These are phyloP conservation scores for Aspergillus jensenii DNA, from an alignment of 2,329 filamentous ascomycete species.

Conservation along the genomic window DNA sequence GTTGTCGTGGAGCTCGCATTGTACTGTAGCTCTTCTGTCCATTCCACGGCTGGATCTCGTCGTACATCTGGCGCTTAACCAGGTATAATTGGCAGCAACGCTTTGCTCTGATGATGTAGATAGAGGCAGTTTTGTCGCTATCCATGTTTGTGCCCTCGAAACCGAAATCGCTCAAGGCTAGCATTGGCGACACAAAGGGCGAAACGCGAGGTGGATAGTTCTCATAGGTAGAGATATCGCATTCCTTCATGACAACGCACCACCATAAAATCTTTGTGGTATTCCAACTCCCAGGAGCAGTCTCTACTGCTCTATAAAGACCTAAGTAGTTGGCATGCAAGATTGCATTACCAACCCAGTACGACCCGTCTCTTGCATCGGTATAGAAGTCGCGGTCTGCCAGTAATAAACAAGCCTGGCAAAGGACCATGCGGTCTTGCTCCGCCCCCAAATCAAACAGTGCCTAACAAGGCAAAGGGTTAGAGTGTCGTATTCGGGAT, in stretches of 20 bases:
- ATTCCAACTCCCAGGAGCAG: background rate
- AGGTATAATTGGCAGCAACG: too few species aligned
- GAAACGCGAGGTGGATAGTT: background rate
- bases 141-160: background rate
- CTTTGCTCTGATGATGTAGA: too few species aligned
- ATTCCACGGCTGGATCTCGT: too few species aligned
- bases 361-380: background rate
- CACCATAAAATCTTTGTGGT: background rate
- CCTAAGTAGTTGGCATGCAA: background rate
- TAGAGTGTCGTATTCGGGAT: background rate
- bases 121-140: too few species aligned
- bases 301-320: background rate
- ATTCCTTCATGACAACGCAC: background rate
- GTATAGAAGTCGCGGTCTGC: background rate
- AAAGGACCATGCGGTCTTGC: background rate
- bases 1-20: too few species aligned
- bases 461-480: background rate
- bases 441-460: background rate
- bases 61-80: too few species aligned
- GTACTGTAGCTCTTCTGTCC: too few species aligned
- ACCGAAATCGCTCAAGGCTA: background rate
- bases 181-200: background rate
- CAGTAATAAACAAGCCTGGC: background rate
- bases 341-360: background rate
- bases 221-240: background rate